Evolutionary conservation across 2,329 filamentous ascomycete species (phyloP), one percentile per base, ranked within the genome.

Genomic region (Monilinia vaccinii-corymbosi): DNA sequence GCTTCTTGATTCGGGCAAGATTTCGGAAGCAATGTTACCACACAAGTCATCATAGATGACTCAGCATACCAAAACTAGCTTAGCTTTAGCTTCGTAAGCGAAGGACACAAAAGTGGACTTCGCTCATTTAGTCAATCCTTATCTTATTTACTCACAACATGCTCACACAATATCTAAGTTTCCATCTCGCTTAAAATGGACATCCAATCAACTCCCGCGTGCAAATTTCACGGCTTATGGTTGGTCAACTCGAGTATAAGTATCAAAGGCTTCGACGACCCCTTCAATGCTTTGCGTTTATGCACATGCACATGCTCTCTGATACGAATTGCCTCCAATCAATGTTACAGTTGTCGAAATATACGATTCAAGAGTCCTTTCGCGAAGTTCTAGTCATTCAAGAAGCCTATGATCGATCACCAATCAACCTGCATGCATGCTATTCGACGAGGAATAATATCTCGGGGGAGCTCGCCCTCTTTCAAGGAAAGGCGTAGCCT

Each of bases 171-270:
- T n/a, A n/a, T n/a, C n/a, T n/a, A n/a, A n/a, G n/a, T 28, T 28
- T 28, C 16, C 36, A 44, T 44, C 36, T 44, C 36, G 55, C 55
- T 51, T 55, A 51, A 51, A 14, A 18, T 40, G 45, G 18, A 42
- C 8, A 58, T 21, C 56, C 56, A 52, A 52, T 58, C 34, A 58
- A 52, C 21, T 32, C 21, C 31, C 28, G 50, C 61, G 60, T 63
- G 61, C 49, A 42, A 50, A 36, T 34, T 10, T 40, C 3, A 74
- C 32, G 23, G 9, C 16, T 28, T 44, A n/a, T 63, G 60, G 62
- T 63, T 63, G 62, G 62, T 42, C 48, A 34, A 31, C 50, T 8
- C 32, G 60, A 51, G 36, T 46, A 4, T 25, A 52, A 25, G 18
- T 31, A 52, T n/a, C 23, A 40, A 40, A 32, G 14, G 9, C 36